These are phyloP conservation scores for Aspergillus sclerotialis DNA, from an alignment of 2,329 filamentous ascomycete species.

Conservation along the genomic window DNA sequence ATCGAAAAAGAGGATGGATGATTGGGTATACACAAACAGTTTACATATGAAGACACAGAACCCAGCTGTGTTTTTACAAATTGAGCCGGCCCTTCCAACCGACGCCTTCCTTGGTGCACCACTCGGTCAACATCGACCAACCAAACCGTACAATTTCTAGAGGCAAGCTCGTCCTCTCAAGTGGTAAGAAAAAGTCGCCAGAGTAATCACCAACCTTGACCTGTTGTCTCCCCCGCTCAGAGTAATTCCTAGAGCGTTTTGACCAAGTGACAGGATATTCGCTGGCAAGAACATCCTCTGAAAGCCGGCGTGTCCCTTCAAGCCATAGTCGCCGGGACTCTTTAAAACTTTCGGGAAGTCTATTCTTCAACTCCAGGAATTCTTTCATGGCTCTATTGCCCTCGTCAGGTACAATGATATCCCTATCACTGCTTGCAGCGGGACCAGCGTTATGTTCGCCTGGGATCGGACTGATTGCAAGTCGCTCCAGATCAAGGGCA, in stretches of 20 bases:
- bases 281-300: constrained; percentile 32
- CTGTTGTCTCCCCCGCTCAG: constrained; percentile 27
- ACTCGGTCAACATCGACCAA: constrained; percentile 39
- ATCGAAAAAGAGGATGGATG: too few relatives aligned
- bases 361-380: constrained; percentile 32
- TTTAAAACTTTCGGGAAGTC: constrained; percentile 34
- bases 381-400: constrained; percentile 31
- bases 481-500: constrained; percentile 37
- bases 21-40: too few relatives aligned
- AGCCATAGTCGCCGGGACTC: constrained; percentile 39
- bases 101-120: constrained; percentile 39
- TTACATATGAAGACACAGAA: too few relatives aligned
- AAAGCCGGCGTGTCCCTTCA: constrained; percentile 34
- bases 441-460: constrained; percentile 32
- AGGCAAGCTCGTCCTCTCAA: constrained; percentile 35
- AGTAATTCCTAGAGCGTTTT: constrained; percentile 29
- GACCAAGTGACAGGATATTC: constrained; percentile 42
- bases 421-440: constrained; percentile 39
- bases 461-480: constrained; percentile 34
- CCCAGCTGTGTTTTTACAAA: constrained; percentile 30
- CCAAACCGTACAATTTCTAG: constrained; percentile 42
- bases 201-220: constrained; percentile 29
- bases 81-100: constrained; percentile 36
- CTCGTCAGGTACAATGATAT: constrained; percentile 29
- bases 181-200: constrained; percentile 35